Evolutionary conservation across 2,329 filamentous ascomycete species (phyloP).

Genomic region (Ustulina deusta): DNA sequence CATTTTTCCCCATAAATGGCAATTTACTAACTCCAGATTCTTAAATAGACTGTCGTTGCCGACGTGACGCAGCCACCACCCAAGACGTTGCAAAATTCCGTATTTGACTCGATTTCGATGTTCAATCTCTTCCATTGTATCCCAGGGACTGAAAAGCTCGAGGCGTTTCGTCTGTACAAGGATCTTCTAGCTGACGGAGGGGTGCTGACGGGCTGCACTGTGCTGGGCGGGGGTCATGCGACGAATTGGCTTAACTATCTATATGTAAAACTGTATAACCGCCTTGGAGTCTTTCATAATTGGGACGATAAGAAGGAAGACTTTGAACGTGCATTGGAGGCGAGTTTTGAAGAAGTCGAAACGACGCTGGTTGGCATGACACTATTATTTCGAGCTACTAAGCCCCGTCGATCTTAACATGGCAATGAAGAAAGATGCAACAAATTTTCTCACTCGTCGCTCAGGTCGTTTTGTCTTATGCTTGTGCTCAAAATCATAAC

Average conservation of each 20-base stretch:
- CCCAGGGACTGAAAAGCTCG: slow-evolving; percentile 50
- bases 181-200: slow-evolving; percentile 52
- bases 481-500: not conserved
- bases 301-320: slow-evolving; percentile 37
- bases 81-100: slow-evolving; percentile 40
- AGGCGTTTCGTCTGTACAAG: slow-evolving; percentile 51
- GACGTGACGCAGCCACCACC: slow-evolving; percentile 54
- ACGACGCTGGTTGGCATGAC: slow-evolving; percentile 54
- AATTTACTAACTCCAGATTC: too few relatives aligned
- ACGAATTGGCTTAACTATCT: slow-evolving; percentile 45
- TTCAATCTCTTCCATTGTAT: slow-evolving; percentile 60
- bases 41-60: slow-evolving; percentile 52
- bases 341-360: slow-evolving; percentile 55
- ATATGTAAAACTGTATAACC: slow-evolving; percentile 52
- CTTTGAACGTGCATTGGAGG: slow-evolving; percentile 51
- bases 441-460: not conserved
- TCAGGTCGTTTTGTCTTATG: too few relatives aligned
- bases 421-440: not conserved
- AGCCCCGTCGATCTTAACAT: slow-evolving; percentile 23
- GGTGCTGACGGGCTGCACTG: slow-evolving; percentile 54
- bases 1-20: too few relatives aligned
- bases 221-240: slow-evolving; percentile 50
- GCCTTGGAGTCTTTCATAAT: slow-evolving; percentile 54
- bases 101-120: slow-evolving; percentile 58
- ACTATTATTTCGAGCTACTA: slow-evolving; percentile 53